Base-by-base conservation (phyloP, 306 rosid species). In the Arachis stenosperma region DNA sequence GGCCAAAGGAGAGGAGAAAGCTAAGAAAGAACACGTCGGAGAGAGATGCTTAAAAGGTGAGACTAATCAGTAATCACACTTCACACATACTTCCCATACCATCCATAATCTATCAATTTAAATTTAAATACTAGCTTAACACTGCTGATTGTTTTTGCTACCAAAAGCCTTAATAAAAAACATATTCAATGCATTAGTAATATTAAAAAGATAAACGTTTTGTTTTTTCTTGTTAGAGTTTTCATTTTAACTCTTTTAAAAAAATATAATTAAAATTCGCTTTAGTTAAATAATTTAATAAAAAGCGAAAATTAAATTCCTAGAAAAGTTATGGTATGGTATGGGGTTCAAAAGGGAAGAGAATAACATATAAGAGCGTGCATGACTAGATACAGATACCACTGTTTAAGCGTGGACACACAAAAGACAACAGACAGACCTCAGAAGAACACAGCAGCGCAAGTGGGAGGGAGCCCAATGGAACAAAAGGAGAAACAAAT, bases 31-130 rank as follows among this genome's bases (percentile, higher is more conserved):
- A 74, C 78, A 57, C 86, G 88, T 85, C 75, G 86, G 81, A 75
- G 81, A 75, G 81, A 80, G 79, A 76, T 76, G 82, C 86, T 84
- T 82, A 61, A 77, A 86, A 81, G 84, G 79, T 81, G 67, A 88
- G 79, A 80, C 70, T 76, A 74, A 41, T 12, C 2, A 65, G 65
- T 37, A 61, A 69, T 43, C 52, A 22, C 27, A 22, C 37, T 33
- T 33, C 37, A 33, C 27, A 22, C 27, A 22, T 22, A 22, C 27
- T 33, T 33, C 37, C 37, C 4, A 33, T 33, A 33, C 37, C 37
- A 33, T 33, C 37, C 37, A 4, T 33, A 2, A 33, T 33, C 37
- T 4, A 33, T 33, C 4, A 4, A 33, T 2, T 33, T 33, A 33
- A 22, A 22, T 22, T 22, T 22, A 22, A 22, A 22, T 22, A 22